phyloP scores from a whole-genome alignment of 768 basidiomycete genomes.

The Phallus indusiatus region DNA sequence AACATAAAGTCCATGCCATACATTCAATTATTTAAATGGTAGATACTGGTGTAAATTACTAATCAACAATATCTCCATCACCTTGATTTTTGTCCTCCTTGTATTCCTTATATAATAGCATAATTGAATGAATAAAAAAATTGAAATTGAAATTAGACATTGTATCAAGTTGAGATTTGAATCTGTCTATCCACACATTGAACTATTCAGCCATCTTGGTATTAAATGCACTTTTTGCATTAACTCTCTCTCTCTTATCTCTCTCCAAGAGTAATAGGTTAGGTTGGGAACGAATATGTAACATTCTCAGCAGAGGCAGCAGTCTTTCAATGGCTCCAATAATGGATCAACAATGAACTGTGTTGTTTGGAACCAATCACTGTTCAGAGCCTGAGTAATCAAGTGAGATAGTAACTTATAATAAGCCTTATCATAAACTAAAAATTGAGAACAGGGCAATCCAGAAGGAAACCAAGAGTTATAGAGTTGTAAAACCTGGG shows the following conservation, averaged over 20 bases:
- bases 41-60: too few species aligned
- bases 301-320: slow-evolving; percentile 19
- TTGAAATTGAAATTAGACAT: slow-evolving; percentile 21
- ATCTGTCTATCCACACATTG: slow-evolving; percentile 25
- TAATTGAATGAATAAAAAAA: slow-evolving; percentile 14
- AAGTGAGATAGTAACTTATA: slow-evolving; percentile 13
- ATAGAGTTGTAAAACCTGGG: slow-evolving; percentile 12
- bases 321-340: slow-evolving; percentile 21
- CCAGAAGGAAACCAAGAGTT: slow-evolving; percentile 8
- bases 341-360: slow-evolving; percentile 28
- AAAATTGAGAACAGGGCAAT: slow-evolving; percentile 6
- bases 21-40: too few species aligned
- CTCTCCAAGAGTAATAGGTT: slow-evolving; percentile 19
- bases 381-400: slow-evolving; percentile 8
- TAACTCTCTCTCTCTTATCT: slow-evolving; percentile 15
- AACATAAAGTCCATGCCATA: too few species aligned
- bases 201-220: slow-evolving; percentile 25
- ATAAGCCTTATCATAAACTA: slow-evolving; percentile 15
- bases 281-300: slow-evolving; percentile 25
- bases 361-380: slow-evolving; percentile 15
- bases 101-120: slow-evolving; percentile 14
- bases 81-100: slow-evolving; percentile 6
- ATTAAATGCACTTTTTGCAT: slow-evolving; percentile 20
- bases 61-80: neutral
- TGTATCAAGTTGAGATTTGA: slow-evolving; percentile 21